A percentile compares a stretch with the other conserved stretches of the same genome.
These are phyloP conservation scores for Macadamia tetraphylla DNA, from an alignment of 164 flowering plant genomes.

Conservation along the genomic window DNA sequence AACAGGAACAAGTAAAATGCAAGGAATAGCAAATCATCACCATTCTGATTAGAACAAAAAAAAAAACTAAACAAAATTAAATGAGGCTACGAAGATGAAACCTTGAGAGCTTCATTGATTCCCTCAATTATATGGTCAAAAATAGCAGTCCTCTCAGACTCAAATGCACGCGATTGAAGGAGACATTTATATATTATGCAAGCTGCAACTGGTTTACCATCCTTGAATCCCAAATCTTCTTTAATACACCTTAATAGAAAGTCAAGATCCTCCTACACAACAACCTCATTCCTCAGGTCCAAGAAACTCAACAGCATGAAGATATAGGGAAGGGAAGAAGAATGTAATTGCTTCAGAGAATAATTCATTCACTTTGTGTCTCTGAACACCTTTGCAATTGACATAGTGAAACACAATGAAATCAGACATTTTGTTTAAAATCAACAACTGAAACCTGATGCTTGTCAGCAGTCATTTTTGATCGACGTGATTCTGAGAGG, in stretches of 20 bases:
- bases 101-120: constrained; percentile 78
- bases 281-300: background rate
- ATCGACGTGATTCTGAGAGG: constrained; percentile 66
- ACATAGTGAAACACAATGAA: background rate
- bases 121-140: constrained; percentile 80
- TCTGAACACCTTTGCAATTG: background rate
- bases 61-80: background rate
- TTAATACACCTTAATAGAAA: constrained; percentile 76
- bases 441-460: constrained; percentile 50
- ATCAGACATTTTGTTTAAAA: background rate
- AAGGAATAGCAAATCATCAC: background rate
- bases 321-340: background rate
- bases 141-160: constrained; percentile 86
- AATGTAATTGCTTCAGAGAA: background rate
- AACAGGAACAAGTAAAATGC: background rate
- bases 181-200: constrained; percentile 83
- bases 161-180: constrained; percentile 87
- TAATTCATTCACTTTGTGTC: background rate
- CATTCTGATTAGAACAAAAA: background rate
- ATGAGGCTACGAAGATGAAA: constrained; percentile 8
- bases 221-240: constrained; percentile 73
- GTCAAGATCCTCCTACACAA: constrained; percentile 75
- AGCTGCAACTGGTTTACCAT: constrained; percentile 90
- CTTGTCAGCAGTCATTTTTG: constrained; percentile 65
- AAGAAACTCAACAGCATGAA: background rate